Conservation (phyloP, 176 grass and related monocot genomes). For the Coix lacrymajobi region DNA sequence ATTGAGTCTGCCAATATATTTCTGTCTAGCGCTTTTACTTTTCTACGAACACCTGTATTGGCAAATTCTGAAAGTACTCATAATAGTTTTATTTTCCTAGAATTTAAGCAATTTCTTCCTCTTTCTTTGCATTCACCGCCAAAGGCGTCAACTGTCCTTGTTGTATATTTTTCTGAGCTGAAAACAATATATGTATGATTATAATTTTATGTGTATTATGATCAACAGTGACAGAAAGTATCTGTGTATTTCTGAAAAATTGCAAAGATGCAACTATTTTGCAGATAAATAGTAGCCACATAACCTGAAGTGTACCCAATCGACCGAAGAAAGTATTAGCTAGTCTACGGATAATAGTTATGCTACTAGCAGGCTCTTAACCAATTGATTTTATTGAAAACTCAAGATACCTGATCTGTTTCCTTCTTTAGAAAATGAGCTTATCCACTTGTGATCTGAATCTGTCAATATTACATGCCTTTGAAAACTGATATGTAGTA, state of each 20-base stretch:
- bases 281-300: neutral
- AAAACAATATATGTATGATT: neutral
- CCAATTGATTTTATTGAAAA: neutral
- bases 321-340: neutral
- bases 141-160: neutral
- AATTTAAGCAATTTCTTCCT: neutral
- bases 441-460: neutral
- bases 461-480: neutral
- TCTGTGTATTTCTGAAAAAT: neutral
- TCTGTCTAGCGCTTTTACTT: neutral
- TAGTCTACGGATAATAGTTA: neutral
- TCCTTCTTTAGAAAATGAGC: neutral
- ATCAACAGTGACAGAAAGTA: neutral
- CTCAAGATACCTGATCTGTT: neutral
- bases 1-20: neutral
- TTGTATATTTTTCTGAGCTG: neutral
- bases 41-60: neutral
- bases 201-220: neutral
- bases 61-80: neutral
- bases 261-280: neutral
- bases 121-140: neutral
- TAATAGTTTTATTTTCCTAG: neutral
- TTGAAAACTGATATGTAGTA: neutral
- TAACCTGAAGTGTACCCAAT: neutral
- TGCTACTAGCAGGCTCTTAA: neutral